Evolutionary conservation across 208 protist genomes (phyloP), one percentile per base, ranked within the genome.

Genomic region (Leishmania martiniquensis): DNA sequence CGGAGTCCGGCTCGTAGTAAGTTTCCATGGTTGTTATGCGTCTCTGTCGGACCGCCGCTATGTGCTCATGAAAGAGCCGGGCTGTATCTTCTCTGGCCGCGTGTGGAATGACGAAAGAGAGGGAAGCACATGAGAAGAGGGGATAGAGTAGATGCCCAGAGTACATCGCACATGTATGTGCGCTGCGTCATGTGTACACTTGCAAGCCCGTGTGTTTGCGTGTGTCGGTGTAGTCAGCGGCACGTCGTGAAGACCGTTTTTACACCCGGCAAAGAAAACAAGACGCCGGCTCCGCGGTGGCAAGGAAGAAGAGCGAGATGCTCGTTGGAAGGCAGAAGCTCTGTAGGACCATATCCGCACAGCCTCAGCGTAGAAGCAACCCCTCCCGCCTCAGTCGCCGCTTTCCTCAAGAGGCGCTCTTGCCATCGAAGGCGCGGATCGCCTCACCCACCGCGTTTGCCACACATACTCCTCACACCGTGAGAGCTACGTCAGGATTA

Each of bases 1-100:
- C 86, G 0, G 69, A 68, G 51, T 88, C 90, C 10, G 82, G 82
- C 37, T 87, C 85, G 77, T 83, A 83, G 79, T 87, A 87, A 32
- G 65, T 66, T 72, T 83, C 80, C 80, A 83, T 83, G 0, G 10
- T 20, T 49, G 47, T 49, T n/a, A 37, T 22, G 22, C 37, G 13
- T 37, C 51, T n/a, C 51, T 37, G 20, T 74, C 47, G 1, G n/a
- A 0, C 0, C 13, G 25, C 5, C 68, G 6, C 9, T 72, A 29
- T 29, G 25, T 42, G 29, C 42, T 10, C 4, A 12, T 2, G 47
- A 13, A 39, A 12, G 12, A n/a, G 44, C n/a, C 68, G 17, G 7
- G 13, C 39, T 32, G 32, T 69, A 9, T 69, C 34, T 49, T n/a
- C 10, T 49, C 44, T 29, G 42, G 7, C 17, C 7, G 20, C 25